phyloP scores from a whole-genome alignment of 768 basidiomycete species.

The Vishniacozyma victoriae region DNA sequence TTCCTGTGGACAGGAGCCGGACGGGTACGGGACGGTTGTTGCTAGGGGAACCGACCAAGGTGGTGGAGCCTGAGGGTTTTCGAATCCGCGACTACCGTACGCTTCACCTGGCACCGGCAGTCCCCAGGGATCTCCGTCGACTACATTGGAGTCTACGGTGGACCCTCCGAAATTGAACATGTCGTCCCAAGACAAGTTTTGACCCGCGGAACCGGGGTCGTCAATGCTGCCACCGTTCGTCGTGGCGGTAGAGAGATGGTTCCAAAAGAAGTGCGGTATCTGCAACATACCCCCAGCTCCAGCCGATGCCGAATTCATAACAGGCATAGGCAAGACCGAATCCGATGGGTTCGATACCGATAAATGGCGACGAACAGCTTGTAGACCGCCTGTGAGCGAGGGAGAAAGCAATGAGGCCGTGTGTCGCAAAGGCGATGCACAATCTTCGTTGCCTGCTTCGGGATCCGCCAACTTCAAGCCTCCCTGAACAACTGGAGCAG shows the following conservation, averaged over 20 bases:
- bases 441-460: constrained; percentile 18
- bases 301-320: not conserved
- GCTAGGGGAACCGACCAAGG: no score
- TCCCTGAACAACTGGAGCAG: no score
- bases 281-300: constrained; percentile 18
- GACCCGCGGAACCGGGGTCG: no score
- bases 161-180: not conserved
- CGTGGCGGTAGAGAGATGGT: constrained; percentile 6
- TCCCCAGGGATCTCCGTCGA: no score
- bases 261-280: constrained; percentile 24
- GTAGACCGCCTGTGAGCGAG: constrained; percentile 5
- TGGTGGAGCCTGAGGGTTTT: no score
- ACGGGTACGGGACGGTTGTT: no score
- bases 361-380: constrained; percentile 6
- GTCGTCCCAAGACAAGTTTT: constrained; percentile 1
- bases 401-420: not conserved
- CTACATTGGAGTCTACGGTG: no score
- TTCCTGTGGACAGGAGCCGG: no score
- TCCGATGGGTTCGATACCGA: constrained; percentile 2
- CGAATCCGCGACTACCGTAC: no score
- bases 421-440: no score
- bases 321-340: not conserved
- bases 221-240: not conserved
- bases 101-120: no score
- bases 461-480: no score